Conservation (phyloP, 805 yeast genomes). For the Kodamaea lidongshanica region DNA sequence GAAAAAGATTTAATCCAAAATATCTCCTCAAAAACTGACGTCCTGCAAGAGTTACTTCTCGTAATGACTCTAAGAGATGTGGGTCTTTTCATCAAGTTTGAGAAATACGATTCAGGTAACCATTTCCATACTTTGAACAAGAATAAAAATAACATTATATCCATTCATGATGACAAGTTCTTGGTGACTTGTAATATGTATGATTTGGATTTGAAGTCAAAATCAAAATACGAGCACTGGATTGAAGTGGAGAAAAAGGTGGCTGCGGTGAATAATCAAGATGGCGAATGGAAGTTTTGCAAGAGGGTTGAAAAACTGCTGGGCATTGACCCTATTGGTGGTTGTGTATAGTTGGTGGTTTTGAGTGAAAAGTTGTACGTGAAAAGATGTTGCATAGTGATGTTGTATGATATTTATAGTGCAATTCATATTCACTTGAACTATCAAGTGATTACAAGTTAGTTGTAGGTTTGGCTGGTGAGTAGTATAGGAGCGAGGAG, state of each 20-base stretch:
- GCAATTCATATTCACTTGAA: too few relatives aligned
- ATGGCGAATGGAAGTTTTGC: too few relatives aligned
- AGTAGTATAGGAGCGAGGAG: too few relatives aligned
- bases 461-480: too few relatives aligned
- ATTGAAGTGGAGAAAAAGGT: conserved; percentile 33
- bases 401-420: too few relatives aligned
- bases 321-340: too few relatives aligned
- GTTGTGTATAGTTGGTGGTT: too few relatives aligned
- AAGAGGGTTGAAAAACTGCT: too few relatives aligned
- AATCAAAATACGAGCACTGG: conserved; percentile 43
- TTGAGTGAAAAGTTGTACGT: too few relatives aligned
- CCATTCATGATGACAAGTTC: conserved; percentile 21
- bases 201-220: conserved; percentile 46
- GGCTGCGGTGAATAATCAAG: conserved; percentile 27
- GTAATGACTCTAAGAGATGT: conserved; percentile 56
- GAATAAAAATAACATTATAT: conserved; percentile 21
- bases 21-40: conserved; percentile 30
- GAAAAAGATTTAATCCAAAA: conserved; percentile 28
- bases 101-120: conserved; percentile 21
- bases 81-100: conserved; percentile 43
- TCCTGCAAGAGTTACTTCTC: conserved; percentile 33
- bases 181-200: conserved; percentile 35
- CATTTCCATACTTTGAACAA: conserved; percentile 26
- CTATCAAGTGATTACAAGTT: too few relatives aligned
- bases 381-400: too few relatives aligned